Evolutionary conservation across 495 filamentous ascomycete genomes (phyloP), one percentile per base, ranked within the genome.

Genomic region (Cercophora scortea): DNA sequence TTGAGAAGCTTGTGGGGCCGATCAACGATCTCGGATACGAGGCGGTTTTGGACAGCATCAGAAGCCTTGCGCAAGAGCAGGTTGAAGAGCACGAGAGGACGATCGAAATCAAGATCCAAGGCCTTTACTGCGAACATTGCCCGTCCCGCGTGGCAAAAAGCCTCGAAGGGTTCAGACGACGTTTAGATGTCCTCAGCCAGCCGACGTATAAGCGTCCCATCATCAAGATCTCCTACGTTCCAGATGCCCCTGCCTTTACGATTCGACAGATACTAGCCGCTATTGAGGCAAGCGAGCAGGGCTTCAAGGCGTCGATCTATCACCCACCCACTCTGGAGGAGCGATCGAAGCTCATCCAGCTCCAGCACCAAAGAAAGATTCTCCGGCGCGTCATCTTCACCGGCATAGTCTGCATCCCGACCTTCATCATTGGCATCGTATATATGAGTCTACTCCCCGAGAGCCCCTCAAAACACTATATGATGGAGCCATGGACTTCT

Each of bases 91-190:
- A 63, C 13, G 64, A 76, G 18, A 74, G 90, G 51, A 81, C 79
- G 5, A 74, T 91, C 8, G 68, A 74, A 45, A 83, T 95, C 54
- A 73, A 57, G 34, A 77, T 97, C 40, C 79, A 88, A 40, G 92
- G 93, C 40, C 90, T 96, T 79, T 92, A 86, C 68, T 96, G 92
- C 69, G 76, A 82, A 38, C 86, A 91, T 63, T 96, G 93, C 59
- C 86, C 91, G 2, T 67, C 70, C 8, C 78, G 80, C 33, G 74
- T 95, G 13, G 55, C 74, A 1, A 65, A 64, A 51, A 71, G 65
- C 32, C 58, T 76, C 11, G 58, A 53, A 6, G 66, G 65, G 6
- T 70, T 72, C 51, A 56, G 61, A n/a, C 58, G 59, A 33, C 58
- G 69, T 59, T 34, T 77, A 2, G 72, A 73, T 5, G 66, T 94